These are phyloP conservation scores for Dendrobium chrysotoxum DNA, from an alignment of 106 monocot genomes.

Conservation along the genomic window DNA sequence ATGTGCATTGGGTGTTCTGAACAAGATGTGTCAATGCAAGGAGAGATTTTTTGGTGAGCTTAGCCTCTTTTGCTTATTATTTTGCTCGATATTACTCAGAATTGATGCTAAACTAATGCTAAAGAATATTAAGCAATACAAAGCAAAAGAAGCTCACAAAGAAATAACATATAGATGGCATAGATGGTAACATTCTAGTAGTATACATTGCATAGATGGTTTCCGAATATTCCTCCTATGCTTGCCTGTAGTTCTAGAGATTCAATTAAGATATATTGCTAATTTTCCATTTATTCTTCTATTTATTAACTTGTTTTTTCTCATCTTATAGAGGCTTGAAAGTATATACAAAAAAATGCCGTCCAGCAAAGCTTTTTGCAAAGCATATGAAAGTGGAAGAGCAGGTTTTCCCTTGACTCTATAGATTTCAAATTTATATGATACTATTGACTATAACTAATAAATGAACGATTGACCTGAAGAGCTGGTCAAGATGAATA, in stretches of 20 bases:
- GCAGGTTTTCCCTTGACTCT: constrained; percentile 41
- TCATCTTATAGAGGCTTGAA: constrained; percentile 64
- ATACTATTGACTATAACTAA: not conserved
- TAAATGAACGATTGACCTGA: not conserved
- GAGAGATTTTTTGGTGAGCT: no score
- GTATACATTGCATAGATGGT: not conserved
- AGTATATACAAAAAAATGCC: constrained; percentile 71
- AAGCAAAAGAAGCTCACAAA: no score
- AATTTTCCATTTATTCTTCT: not conserved
- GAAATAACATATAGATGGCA: no score
- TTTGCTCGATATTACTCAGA: no score
- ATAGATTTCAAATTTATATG: not conserved
- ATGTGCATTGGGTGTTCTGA: no score
- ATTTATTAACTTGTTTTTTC: constrained; percentile 3
- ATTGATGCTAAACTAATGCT: no score
- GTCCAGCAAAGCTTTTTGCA: constrained; percentile 87
- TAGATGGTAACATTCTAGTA: not conserved
- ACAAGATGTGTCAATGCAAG: no score
- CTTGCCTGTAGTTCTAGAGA: not conserved
- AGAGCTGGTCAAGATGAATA: not conserved
- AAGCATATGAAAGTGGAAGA: constrained; percentile 96
- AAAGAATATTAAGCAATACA: no score
- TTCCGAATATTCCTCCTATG: not conserved
- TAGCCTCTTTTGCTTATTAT: no score
- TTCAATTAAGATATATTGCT: not conserved